Evolutionary conservation across 2,329 filamentous ascomycete genomes (phyloP).

Genomic region (Phyllosticta citriasiana): DNA sequence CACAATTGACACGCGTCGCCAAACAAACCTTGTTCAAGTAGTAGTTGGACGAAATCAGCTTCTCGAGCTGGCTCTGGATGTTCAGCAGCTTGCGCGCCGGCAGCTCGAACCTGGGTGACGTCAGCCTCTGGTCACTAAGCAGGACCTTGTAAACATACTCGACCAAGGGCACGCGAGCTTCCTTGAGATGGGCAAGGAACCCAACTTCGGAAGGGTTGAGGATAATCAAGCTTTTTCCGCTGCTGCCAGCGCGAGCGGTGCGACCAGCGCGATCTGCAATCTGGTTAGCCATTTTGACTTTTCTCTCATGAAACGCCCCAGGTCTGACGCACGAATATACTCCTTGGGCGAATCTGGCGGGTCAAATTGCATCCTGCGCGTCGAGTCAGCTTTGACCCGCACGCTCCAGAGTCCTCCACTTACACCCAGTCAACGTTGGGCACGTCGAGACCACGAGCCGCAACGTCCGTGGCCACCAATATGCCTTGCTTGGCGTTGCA

Average conservation of each 20-base stretch:
- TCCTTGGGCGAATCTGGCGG: constrained; percentile 72
- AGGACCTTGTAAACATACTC: constrained; percentile 38
- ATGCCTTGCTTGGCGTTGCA: constrained; percentile 75
- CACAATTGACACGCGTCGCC: constrained; percentile 30
- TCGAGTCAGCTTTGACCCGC: neutral
- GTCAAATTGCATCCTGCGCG: constrained; percentile 65
- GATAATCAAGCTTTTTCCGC: constrained; percentile 87
- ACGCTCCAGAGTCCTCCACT: neutral
- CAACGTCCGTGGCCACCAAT: constrained; percentile 92
- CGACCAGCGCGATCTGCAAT: constrained; percentile 68
- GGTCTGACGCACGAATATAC: constrained; percentile 51
- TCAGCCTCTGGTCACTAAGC: neutral
- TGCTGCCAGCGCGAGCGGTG: constrained; percentile 73
- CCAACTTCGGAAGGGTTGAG: constrained; percentile 85
- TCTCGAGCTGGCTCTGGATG: constrained; percentile 65
- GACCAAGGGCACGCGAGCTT: constrained; percentile 82
- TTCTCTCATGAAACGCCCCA: neutral
- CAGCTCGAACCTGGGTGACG: constrained; percentile 59
- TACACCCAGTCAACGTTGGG: constrained; percentile 86
- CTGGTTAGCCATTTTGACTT: neutral
- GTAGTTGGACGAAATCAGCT: constrained; percentile 90
- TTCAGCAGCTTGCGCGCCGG: constrained; percentile 86
- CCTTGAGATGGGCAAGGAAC: constrained; percentile 84
- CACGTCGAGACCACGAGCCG: constrained; percentile 89
- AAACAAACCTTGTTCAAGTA: constrained; percentile 70